A percentile compares a stretch with the other conserved stretches of the same genome.
These are phyloP conservation scores for Eremothecium cymbalariae DNA, from an alignment of 1,139 yeast species.

Conservation along the genomic window DNA sequence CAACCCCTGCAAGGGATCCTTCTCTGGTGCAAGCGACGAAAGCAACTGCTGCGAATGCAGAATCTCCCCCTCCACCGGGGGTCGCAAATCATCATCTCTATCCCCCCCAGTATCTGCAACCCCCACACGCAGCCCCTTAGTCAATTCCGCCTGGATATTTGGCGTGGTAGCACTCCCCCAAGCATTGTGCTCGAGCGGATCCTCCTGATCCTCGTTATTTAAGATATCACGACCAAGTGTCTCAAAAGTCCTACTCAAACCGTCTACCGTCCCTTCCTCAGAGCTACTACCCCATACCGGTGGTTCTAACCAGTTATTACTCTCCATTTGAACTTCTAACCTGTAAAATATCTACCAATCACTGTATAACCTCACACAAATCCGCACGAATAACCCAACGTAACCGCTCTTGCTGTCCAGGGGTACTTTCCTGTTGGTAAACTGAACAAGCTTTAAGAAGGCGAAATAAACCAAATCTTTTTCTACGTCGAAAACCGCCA, in stretches of 20 bases:
- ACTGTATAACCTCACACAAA: not conserved
- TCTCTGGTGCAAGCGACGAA: slow-evolving; percentile 24
- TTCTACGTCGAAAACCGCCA: no score
- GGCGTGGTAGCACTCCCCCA: slow-evolving; percentile 9
- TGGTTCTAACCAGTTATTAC: slow-evolving; percentile 23
- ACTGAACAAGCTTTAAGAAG: no score
- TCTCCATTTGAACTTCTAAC: slow-evolving; percentile 15
- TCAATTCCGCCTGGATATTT: not conserved
- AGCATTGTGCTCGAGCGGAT: slow-evolving; percentile 12
- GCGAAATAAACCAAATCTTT: no score
- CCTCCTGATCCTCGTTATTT: slow-evolving; percentile 11
- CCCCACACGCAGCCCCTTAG: no score
- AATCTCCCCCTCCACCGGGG: slow-evolving; percentile 1
- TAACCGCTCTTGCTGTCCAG: no score
- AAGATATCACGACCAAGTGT: slow-evolving; percentile 14
- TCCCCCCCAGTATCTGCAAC: not conserved
- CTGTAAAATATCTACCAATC: slow-evolving; percentile 8
- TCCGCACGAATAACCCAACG: not conserved
- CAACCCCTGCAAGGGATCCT: slow-evolving; percentile 20
- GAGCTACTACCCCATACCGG: slow-evolving; percentile 30
- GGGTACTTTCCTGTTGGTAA: no score
- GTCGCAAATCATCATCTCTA: slow-evolving; percentile 3
- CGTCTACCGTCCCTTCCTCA: slow-evolving; percentile 13
- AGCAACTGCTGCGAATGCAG: slow-evolving; percentile 11
- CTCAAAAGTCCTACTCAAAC: slow-evolving; percentile 19